Evolutionary conservation across 108 stramenopile genomes (phyloP).

Genomic region (Cyclotella cryptica): DNA sequence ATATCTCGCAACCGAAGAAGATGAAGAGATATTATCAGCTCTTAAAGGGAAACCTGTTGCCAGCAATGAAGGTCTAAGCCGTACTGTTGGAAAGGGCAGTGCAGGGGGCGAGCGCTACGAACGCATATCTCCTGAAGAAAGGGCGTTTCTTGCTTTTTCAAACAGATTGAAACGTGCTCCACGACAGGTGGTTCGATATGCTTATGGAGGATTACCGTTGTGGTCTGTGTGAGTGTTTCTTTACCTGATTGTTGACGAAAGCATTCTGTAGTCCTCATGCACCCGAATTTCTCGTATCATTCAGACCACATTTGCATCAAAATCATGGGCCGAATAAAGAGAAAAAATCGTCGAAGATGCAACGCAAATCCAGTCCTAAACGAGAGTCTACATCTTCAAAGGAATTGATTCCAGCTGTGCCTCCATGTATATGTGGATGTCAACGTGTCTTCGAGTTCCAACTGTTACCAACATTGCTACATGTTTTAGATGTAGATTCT

Average conservation of each 20-base stretch:
- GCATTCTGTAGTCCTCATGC: background rate
- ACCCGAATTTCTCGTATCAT: background rate
- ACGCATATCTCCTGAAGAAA: constrained; percentile 71
- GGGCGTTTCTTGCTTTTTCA: constrained; percentile 70
- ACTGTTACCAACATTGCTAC: constrained; percentile 72
- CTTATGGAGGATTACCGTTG: constrained; percentile 76
- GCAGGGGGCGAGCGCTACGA: constrained; percentile 74
- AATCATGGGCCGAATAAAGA: background rate
- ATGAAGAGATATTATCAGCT: constrained; percentile 73
- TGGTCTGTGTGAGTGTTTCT: constrained; percentile 79
- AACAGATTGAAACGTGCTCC: constrained; percentile 75
- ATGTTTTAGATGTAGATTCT: constrained; percentile 77
- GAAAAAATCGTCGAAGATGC: constrained; percentile 12
- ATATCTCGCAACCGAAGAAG: constrained; percentile 90
- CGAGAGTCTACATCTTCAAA: background rate
- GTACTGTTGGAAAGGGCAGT: constrained; percentile 14
- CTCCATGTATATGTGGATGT: constrained; percentile 59
- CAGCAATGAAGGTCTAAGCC: background rate
- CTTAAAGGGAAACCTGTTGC: constrained; percentile 50
- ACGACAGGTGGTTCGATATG: constrained; percentile 82
- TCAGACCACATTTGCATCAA: constrained; percentile 1
- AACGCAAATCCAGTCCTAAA: background rate
- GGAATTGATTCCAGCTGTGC: constrained; percentile 40
- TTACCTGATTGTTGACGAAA: constrained; percentile 18
- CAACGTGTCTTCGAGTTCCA: constrained; percentile 76